A percentile compares a stretch with the other conserved stretches of the same genome.
Conservation (phyloP, 176 grass and related monocot genomes). For the Metroxylon sagu region DNA sequence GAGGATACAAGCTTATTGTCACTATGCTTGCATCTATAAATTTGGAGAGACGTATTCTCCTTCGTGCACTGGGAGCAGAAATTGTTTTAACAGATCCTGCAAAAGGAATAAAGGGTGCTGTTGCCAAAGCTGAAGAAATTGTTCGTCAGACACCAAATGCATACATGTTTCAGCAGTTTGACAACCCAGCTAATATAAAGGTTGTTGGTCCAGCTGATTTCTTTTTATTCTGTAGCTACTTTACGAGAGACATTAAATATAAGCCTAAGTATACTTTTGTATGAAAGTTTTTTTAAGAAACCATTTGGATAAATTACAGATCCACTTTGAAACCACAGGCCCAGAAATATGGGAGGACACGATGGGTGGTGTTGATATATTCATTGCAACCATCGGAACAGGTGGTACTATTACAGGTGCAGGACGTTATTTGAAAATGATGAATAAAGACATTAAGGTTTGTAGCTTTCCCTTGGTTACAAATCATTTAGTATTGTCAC, state of each 20-base stretch:
- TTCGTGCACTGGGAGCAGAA: constrained; percentile 69
- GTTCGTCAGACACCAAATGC: constrained; percentile 50
- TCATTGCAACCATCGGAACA: constrained; percentile 93
- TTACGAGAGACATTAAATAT: neutral
- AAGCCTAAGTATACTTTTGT: constrained; percentile 1
- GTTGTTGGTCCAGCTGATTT: constrained; percentile 25
- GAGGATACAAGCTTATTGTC: constrained; percentile 81
- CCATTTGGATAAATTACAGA: constrained; percentile 77
- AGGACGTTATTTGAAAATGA: constrained; percentile 77
- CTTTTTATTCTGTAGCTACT: constrained; percentile 13
- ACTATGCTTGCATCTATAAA: constrained; percentile 85
- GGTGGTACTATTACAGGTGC: constrained; percentile 80
- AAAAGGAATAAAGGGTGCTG: constrained; percentile 71
- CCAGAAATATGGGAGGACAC: constrained; percentile 99
- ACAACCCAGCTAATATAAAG: constrained; percentile 72
- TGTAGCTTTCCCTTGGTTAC: constrained; percentile 12
- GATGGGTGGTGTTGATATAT: constrained; percentile 78
- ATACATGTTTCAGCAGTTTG: constrained; percentile 86
- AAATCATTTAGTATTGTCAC: too few species aligned
- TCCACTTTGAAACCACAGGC: constrained; percentile 99
- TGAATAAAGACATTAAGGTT: constrained; percentile 85
- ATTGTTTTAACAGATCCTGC: constrained; percentile 76
- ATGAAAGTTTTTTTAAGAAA: constrained; percentile 40
- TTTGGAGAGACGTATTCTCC: constrained; percentile 62
- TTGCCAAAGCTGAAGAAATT: constrained; percentile 87